phyloP scores from a whole-genome alignment of 805 yeast species.

The Schwanniomyces vanrijiae region DNA sequence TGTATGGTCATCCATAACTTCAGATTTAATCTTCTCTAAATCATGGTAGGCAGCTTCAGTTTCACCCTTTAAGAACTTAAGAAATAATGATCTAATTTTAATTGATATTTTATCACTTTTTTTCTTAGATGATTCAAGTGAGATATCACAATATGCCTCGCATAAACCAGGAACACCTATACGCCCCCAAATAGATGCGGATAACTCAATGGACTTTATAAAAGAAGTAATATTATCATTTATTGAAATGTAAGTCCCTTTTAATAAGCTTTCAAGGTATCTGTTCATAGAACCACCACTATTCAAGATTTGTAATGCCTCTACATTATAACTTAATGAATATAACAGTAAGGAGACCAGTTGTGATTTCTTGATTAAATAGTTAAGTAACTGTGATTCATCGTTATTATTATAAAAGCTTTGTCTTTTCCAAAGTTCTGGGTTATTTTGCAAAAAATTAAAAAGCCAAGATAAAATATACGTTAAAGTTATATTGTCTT shows the following conservation, averaged over 20 bases:
- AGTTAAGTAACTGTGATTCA: conserved; percentile 65
- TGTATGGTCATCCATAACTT: conserved; percentile 29
- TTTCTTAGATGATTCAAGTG: conserved; percentile 40
- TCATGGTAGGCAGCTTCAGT: conserved; percentile 37
- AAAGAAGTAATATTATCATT: conserved; percentile 45
- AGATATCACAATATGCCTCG: conserved; percentile 47
- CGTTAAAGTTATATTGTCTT: conserved; percentile 70
- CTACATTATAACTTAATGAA: conserved; percentile 66
- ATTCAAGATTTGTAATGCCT: conserved; percentile 53
- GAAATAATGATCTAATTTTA: conserved; percentile 37
- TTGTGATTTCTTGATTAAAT: conserved; percentile 55
- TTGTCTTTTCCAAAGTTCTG: conserved; percentile 49
- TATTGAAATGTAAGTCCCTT: conserved; percentile 55
- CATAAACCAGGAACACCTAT: conserved; percentile 50
- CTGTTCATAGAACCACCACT: conserved; percentile 48
- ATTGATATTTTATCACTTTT: conserved; percentile 40
- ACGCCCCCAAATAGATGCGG: conserved; percentile 50
- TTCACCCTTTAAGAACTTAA: conserved; percentile 38
- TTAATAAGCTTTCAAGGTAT: conserved; percentile 56
- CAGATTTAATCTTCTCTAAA: conserved; percentile 29
- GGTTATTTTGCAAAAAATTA: conserved; percentile 67
- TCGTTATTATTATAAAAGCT: conserved; percentile 47
- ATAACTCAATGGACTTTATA: conserved; percentile 46
- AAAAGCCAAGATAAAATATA: conserved; percentile 74
- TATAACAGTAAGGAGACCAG: conserved; percentile 48